phyloP scores from a whole-genome alignment of 192 early-diverging fungal species.

The Coemansia sp. region DNA sequence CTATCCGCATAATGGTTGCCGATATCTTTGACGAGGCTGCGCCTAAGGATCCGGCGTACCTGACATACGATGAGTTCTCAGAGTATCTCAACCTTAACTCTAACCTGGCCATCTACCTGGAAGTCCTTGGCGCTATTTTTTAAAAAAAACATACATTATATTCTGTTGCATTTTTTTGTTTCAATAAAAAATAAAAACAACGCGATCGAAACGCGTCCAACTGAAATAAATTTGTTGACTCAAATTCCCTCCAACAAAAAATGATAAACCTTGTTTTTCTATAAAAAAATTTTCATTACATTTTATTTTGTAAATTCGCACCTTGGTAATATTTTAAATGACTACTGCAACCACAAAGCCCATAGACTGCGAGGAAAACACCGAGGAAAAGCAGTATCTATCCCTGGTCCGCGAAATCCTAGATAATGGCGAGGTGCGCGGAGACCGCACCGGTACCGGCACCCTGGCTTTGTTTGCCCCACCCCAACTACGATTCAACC shows the following conservation, averaged over 20 bases:
- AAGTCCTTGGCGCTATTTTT: conserved; percentile 86
- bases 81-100: conserved; percentile 76
- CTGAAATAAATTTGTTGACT: no score
- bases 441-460: conserved; percentile 90
- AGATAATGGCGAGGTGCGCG: conserved; percentile 66
- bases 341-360: not conserved
- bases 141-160: conserved; percentile 26
- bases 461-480: conserved; percentile 84
- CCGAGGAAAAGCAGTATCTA: conserved; percentile 88
- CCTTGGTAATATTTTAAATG: not conserved
- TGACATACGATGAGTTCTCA: conserved; percentile 79
- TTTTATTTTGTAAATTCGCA: conserved; percentile 2
- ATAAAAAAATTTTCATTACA: not conserved
- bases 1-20: conserved; percentile 92
- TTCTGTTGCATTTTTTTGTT: not conserved
- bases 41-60: conserved; percentile 60
- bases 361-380: conserved; percentile 6
- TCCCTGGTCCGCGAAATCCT: conserved; percentile 72
- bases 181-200: conserved; percentile 1
- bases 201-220: no score
- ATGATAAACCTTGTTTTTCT: no score
- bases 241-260: no score
- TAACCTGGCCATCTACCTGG: conserved; percentile 85
- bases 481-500: conserved; percentile 79
- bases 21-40: conserved; percentile 72